Evolutionary conservation across 192 early-diverging fungal genomes (phyloP).

Genomic region (Coemansia sp.): DNA sequence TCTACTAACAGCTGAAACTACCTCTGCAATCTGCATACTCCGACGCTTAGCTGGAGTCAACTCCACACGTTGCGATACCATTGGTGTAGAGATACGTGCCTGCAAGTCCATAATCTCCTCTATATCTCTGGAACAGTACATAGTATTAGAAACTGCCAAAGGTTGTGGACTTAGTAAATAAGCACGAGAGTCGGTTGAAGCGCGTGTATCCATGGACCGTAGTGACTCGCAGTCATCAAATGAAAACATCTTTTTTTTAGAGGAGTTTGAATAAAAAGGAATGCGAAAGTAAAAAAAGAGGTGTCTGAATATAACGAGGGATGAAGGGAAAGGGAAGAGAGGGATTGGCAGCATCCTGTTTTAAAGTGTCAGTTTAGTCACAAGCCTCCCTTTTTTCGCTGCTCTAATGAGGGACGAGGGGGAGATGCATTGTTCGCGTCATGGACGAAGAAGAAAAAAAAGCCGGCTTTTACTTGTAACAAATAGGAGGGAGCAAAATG

Average conservation of each 20-base stretch:
- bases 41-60: conserved; percentile 31
- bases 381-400: neutral
- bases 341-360: neutral
- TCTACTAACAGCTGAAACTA: conserved; percentile 36
- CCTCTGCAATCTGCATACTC: conserved; percentile 43
- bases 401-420: neutral
- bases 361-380: neutral
- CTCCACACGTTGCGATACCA: conserved; percentile 41
- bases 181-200: conserved; percentile 33
- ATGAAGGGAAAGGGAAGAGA: no score
- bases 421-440: neutral
- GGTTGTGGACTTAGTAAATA: neutral
- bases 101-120: conserved; percentile 31
- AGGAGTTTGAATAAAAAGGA: neutral
- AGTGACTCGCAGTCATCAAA: conserved; percentile 24
- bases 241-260: conserved; percentile 1
- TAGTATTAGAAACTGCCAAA: neutral
- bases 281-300: neutral
- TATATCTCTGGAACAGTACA: conserved; percentile 14
- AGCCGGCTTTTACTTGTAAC: neutral
- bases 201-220: conserved; percentile 28
- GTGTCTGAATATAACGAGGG: neutral
- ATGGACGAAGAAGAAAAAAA: neutral
- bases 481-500: no score
- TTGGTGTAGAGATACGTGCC: conserved; percentile 9